These are phyloP conservation scores for Phaeosphaeriaceae sp. DNA, from an alignment of 2,329 filamentous ascomycete species.

Conservation along the genomic window DNA sequence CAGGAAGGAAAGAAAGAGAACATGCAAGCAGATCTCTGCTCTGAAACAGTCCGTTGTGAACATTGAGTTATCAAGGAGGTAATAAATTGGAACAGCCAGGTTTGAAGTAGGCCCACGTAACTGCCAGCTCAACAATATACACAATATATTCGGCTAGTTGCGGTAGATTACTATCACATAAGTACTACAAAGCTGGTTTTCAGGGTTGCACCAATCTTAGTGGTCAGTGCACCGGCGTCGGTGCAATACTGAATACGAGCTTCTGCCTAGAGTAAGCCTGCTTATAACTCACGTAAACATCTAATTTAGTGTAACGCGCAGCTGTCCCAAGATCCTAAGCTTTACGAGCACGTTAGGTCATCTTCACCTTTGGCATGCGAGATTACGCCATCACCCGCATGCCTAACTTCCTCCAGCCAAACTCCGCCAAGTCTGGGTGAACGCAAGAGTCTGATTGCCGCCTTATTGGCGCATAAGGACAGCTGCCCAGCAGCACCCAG, in stretches of 20 bases:
- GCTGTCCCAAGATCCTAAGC: background rate
- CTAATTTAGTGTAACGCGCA: background rate
- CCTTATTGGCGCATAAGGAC: too few species aligned
- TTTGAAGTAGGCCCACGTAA: conserved; percentile 1
- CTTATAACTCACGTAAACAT: conserved; percentile 1
- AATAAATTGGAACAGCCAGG: conserved; percentile 1
- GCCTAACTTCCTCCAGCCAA: too few species aligned
- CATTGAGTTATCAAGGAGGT: background rate
- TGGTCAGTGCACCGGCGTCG: background rate
- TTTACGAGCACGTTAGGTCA: background rate
- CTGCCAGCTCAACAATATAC: background rate
- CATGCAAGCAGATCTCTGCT: conserved; percentile 2
- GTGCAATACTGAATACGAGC: too few species aligned
- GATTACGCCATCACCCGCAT: too few species aligned
- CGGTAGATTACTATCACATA: conserved; percentile 1
- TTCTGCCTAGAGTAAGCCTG: too few species aligned
- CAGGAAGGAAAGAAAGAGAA: too few species aligned
- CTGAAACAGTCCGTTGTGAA: background rate
- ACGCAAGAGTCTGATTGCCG: too few species aligned
- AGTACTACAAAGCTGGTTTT: background rate
- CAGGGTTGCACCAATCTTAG: background rate
- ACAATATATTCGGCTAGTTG: conserved; percentile 3
- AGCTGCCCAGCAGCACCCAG: too few species aligned
- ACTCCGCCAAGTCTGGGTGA: too few species aligned
- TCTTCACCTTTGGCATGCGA: conserved; percentile 2